Evolutionary conservation across 2,329 filamentous ascomycete genomes (phyloP).

Genomic region (Fusarium agapanthi): DNA sequence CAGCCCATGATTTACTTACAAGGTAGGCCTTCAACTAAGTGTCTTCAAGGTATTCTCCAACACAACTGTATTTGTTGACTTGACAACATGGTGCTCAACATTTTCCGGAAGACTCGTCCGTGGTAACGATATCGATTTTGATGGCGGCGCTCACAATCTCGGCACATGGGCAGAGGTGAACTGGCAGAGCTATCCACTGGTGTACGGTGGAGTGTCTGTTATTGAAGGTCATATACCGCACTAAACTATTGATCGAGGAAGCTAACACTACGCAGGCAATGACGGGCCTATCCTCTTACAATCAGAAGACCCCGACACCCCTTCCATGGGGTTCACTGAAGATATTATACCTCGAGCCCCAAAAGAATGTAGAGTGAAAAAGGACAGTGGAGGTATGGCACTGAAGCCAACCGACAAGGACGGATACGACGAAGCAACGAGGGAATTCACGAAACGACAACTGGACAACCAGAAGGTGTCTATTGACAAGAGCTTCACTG

Average conservation of each 20-base stretch:
- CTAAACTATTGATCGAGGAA: background rate
- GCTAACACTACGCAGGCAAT: constrained; percentile 17
- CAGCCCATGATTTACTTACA: background rate
- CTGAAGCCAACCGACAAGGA: constrained; percentile 34
- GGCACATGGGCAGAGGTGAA: constrained; percentile 33
- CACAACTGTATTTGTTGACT: constrained; percentile 26
- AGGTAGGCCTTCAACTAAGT: background rate
- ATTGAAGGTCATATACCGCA: constrained; percentile 19
- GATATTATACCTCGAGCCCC: constrained; percentile 24
- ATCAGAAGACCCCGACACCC: constrained; percentile 16
- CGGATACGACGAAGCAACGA: constrained; percentile 22
- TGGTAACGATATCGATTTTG: constrained; percentile 16
- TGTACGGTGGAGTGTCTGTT: constrained; percentile 30
- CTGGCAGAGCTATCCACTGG: constrained; percentile 25
- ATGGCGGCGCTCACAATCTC: constrained; percentile 25
- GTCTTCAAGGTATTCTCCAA: constrained; percentile 17
- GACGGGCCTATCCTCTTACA: constrained; percentile 24
- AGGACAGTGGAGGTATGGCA: constrained; percentile 14
- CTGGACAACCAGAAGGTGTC: constrained; percentile 16
- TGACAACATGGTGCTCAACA: constrained; percentile 8
- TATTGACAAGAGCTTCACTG: constrained; percentile 17
- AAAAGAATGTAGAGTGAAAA: constrained; percentile 2
- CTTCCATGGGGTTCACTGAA: constrained; percentile 13
- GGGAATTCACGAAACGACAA: constrained; percentile 6
- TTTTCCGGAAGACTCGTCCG: constrained; percentile 33